Percentiles rank a stretch among this genome's conserved stretches.
Conservation (phyloP, 1,284 basidiomycete genomes). For the Ceratobasidium sp. region DNA sequence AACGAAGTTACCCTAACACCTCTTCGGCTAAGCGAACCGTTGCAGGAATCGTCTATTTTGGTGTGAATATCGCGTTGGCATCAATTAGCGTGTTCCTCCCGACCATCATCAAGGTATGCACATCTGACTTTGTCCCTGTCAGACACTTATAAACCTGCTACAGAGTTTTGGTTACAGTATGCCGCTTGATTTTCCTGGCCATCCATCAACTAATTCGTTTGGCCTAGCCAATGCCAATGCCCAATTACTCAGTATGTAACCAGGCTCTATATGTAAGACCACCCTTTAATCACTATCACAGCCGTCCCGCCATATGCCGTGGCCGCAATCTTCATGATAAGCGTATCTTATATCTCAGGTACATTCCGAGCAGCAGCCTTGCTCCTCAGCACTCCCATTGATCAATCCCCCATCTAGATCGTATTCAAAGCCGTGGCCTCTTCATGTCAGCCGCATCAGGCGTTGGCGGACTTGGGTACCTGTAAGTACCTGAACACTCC, state of each 20-base stretch:
- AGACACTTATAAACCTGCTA: background rate
- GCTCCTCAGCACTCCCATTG: background rate
- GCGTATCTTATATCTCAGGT: conserved; percentile 71
- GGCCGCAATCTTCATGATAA: conserved; percentile 75
- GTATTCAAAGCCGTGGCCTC: conserved; percentile 76
- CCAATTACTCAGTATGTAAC: conserved; percentile 66
- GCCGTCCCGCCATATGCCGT: conserved; percentile 86
- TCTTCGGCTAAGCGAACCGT: background rate
- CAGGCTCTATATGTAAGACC: background rate
- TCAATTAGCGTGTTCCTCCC: conserved; percentile 87
- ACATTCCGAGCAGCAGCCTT: background rate
- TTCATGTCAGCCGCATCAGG: conserved; percentile 66
- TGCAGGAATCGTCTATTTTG: conserved; percentile 77
- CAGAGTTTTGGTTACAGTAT: conserved; percentile 73
- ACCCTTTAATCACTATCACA: conserved; percentile 50
- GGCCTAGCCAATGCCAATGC: conserved; percentile 65
- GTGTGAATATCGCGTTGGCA: conserved; percentile 82
- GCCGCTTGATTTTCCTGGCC: conserved; percentile 45
- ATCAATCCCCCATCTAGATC: conserved; percentile 61
- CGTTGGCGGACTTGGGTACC: conserved; percentile 74
- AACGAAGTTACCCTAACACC: background rate
- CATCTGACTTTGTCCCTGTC: background rate
- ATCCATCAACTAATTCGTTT: conserved; percentile 31
- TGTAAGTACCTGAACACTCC: conserved; percentile 60
- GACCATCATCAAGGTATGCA: conserved; percentile 73